Conservation (phyloP, 805 yeast genomes). For the Isabelozyma heimii region DNA sequence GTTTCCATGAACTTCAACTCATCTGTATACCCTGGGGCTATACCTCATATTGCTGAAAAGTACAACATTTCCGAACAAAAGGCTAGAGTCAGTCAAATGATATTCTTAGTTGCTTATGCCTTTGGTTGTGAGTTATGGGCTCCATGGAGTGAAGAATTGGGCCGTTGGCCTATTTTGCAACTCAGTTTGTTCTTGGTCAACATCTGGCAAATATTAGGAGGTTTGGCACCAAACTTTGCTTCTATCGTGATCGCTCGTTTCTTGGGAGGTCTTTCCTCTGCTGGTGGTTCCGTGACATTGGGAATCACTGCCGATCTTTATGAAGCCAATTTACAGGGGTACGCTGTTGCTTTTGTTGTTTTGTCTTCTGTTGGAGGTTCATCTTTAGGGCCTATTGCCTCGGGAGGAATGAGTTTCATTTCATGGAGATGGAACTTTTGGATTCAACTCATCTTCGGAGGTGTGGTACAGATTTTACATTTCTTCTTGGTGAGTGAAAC, state of each 20-base stretch:
- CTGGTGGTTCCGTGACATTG: slow-evolving; percentile 33
- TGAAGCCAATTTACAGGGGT: slow-evolving; percentile 30
- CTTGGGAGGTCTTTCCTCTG: slow-evolving; percentile 29
- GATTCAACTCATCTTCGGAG: slow-evolving; percentile 36
- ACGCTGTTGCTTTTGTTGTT: slow-evolving; percentile 30
- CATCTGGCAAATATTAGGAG: slow-evolving; percentile 32
- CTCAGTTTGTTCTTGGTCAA: slow-evolving; percentile 25
- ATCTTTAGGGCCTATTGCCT: slow-evolving; percentile 27
- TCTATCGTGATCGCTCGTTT: slow-evolving; percentile 20
- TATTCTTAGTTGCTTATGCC: slow-evolving; percentile 27
- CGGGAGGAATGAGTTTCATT: slow-evolving; percentile 18
- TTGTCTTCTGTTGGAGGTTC: slow-evolving; percentile 32
- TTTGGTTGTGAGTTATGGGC: slow-evolving; percentile 36
- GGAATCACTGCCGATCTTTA: slow-evolving; percentile 35
- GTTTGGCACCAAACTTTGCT: slow-evolving; percentile 27
- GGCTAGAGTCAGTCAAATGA: slow-evolving; percentile 25
- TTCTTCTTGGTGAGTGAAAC: slow-evolving; percentile 36
- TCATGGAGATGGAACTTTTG: slow-evolving; percentile 24
- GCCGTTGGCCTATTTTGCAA: slow-evolving; percentile 34
- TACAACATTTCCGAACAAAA: slow-evolving; percentile 18
- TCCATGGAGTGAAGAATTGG: slow-evolving; percentile 34
- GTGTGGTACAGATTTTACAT: slow-evolving; percentile 28
- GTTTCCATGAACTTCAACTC: slow-evolving; percentile 42
- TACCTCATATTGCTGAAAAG: slow-evolving; percentile 17
- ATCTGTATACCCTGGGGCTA: slow-evolving; percentile 27